Conservation (phyloP, 2,329 filamentous ascomycete species). For the Purpureocillium takamizusanense region DNA sequence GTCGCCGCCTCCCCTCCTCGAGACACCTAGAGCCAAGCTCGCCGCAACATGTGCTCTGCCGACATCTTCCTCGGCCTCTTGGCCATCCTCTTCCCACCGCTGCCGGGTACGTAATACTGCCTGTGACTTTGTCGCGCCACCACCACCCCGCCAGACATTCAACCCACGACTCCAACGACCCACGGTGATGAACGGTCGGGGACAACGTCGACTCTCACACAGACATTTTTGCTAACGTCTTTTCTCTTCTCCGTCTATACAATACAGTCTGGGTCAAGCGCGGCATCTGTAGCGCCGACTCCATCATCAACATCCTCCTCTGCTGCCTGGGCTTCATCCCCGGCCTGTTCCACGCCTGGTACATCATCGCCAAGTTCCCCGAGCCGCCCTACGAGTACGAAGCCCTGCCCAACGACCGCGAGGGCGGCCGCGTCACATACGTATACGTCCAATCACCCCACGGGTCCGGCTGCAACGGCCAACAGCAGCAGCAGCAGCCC, state of each 20-base stretch:
- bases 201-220: too few species aligned
- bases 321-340: constrained; percentile 72
- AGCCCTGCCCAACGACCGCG: constrained; percentile 46
- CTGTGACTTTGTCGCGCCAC: too few species aligned
- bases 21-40: background rate
- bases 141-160: background rate
- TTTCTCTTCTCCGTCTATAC: constrained; percentile 12
- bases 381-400: constrained; percentile 67
- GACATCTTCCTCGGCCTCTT: constrained; percentile 50
- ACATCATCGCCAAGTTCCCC: constrained; percentile 88
- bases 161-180: too few species aligned
- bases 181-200: background rate
- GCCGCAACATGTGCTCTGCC: constrained; percentile 40
- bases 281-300: constrained; percentile 87
- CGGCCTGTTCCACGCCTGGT: constrained; percentile 91
- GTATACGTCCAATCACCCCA: constrained; percentile 58
- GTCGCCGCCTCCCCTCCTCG: too few species aligned
- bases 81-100: constrained; percentile 14
- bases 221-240: background rate
- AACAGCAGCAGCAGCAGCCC: constrained; percentile 13
- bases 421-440: constrained; percentile 59
- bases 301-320: constrained; percentile 89
- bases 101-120: constrained; percentile 38
- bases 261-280: constrained; percentile 95
- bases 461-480: constrained; percentile 6